These are phyloP conservation scores for Diplogelasinospora grovesii DNA, from an alignment of 495 filamentous ascomycete species.

Conservation along the genomic window DNA sequence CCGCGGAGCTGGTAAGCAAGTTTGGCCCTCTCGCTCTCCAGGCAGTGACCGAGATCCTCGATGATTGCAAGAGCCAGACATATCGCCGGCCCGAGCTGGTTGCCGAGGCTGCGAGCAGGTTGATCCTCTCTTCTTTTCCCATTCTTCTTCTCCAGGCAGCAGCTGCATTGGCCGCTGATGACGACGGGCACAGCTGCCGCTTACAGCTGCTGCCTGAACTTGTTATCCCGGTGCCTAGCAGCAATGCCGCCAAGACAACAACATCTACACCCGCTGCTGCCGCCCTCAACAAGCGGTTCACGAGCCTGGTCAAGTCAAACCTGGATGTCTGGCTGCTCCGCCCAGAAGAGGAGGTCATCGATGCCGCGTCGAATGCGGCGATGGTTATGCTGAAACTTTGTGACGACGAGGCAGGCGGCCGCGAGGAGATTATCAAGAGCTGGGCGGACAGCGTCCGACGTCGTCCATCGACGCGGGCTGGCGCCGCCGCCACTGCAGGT, in stretches of 20 bases:
- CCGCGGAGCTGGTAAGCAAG: too few relatives aligned
- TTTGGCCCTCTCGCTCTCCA: constrained; percentile 12
- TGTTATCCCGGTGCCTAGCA: constrained; percentile 11
- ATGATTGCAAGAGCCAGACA: constrained; percentile 28
- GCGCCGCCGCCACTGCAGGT: constrained; percentile 17
- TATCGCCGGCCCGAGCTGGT: constrained; percentile 63
- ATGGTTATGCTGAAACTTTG: constrained; percentile 31
- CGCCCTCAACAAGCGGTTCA: constrained; percentile 7
- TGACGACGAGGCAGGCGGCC: too few relatives aligned
- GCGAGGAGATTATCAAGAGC: constrained; percentile 25
- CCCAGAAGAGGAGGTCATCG: constrained; percentile 36
- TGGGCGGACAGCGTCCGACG: constrained; percentile 32
- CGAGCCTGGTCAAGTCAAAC: constrained; percentile 19
- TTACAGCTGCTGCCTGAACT: constrained; percentile 20
- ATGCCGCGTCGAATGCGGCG: constrained; percentile 35
- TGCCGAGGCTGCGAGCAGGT: constrained; percentile 54
- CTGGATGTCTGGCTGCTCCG: constrained; percentile 35
- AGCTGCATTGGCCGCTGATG: constrained; percentile 6
- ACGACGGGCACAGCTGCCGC: neutral
- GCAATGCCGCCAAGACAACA: constrained; percentile 8
- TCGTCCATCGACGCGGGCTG: constrained; percentile 20
- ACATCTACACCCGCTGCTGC: constrained; percentile 2
- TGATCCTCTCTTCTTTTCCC: constrained; percentile 44
- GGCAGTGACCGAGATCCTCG: constrained; percentile 25
- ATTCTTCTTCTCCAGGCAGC: constrained; percentile 32